Conservation (phyloP, 2,329 filamentous ascomycete species). For the Penicillium brevicompactum region DNA sequence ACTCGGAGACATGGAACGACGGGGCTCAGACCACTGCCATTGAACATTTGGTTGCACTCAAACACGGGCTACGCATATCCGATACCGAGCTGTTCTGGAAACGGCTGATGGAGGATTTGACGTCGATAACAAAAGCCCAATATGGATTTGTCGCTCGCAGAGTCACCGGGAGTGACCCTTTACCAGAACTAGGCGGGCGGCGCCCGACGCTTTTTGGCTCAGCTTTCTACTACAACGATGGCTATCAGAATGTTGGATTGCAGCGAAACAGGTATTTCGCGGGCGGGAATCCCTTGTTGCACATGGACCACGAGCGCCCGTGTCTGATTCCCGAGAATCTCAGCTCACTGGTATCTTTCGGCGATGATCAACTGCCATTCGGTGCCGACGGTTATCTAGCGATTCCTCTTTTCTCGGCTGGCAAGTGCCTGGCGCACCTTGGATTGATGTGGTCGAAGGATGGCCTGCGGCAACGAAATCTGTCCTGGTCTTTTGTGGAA, state of each 20-base stretch:
- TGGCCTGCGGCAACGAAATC: conserved; percentile 56
- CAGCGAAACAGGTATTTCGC: conserved; percentile 65
- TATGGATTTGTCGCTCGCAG: conserved; percentile 70
- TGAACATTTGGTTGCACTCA: conserved; percentile 62
- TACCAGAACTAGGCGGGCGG: conserved; percentile 62
- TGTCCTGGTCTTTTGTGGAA: conserved; percentile 69
- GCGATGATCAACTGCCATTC: conserved; percentile 60
- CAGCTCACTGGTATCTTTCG: conserved; percentile 62
- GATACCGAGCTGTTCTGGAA: conserved; percentile 66
- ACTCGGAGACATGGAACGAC: conserved; percentile 38
- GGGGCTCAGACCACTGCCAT: conserved; percentile 61
- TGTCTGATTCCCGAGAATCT: conserved; percentile 67
- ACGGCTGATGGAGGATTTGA: conserved; percentile 64
- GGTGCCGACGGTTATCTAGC: conserved; percentile 68
- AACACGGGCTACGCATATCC: conserved; percentile 55
- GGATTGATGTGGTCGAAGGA: conserved; percentile 71
- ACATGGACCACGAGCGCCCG: conserved; percentile 73
- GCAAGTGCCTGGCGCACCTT: conserved; percentile 69
- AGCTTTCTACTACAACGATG: conserved; percentile 68
- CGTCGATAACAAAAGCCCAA: conserved; percentile 64
- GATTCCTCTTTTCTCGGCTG: conserved; percentile 65
- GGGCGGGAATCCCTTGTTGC: conserved; percentile 65
- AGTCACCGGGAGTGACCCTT: conserved; percentile 62
- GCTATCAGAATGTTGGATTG: conserved; percentile 54
- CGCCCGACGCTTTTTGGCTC: conserved; percentile 66